Base-by-base conservation (phyloP, 1,139 yeast genomes). In the Hemisphaericaspora subhashii region DNA sequence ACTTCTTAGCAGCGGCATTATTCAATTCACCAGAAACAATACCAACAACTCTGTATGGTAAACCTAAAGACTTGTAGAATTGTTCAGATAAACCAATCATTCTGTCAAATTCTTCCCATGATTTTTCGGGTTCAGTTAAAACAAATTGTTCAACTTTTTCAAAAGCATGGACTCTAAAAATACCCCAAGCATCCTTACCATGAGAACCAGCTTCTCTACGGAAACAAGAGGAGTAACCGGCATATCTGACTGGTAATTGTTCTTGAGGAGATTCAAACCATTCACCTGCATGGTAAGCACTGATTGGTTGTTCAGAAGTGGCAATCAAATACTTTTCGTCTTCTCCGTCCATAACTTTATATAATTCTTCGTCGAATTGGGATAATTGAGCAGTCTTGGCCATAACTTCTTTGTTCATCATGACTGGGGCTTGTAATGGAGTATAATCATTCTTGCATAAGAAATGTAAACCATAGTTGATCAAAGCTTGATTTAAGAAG, bases 121-220 rank as follows among this genome's bases (percentile, higher is more conserved):
- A 90, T 61, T 90, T 88, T 64, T 90, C 98, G 43, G 98, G 98
- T 73, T 92, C 98, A 43, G 98, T 84, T 55, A 92, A 68, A 51
- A 86, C 86, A 62, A 90, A 92, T 70, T 94, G 98, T 73, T 92
- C 99, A 57, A 92, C 88, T 72, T 92, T 92, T 71, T 94, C 98
- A 60, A 92, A 92, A 42, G 95, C 95, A 63, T 92, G 99, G 43
- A 92, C 98, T 70, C 99, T 84, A 82, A 92, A 92, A 53, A 94
- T 90, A 69, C 99, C 98, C 98, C 99, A 94, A 34, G 99, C 98
- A 61, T 92, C 99, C 68, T 92, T 92, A 66, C 99, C 99, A 60
- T 92, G 98, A 48, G 96, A 84, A 52, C 99, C 99, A 44, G 99
- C 98, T 74, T 92, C 99, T 72, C 98, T 87, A 70, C 99, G 86